Conservation (phyloP, 2,329 filamentous ascomycete species). For the Talaromyces sp. region DNA sequence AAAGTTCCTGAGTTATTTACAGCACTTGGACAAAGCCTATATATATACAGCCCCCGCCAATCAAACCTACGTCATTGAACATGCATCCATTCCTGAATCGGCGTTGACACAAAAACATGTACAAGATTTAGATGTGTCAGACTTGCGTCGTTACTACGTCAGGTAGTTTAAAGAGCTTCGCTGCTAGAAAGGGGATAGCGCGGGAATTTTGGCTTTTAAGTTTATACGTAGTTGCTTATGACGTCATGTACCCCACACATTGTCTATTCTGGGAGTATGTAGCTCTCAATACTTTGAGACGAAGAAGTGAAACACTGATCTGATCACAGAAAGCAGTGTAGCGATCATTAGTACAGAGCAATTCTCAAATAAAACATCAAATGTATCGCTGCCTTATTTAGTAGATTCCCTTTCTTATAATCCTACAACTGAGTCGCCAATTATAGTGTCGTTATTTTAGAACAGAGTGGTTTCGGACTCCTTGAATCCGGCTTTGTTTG, state of each 20-base stretch:
- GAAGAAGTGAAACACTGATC: no score
- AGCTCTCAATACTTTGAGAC: no score
- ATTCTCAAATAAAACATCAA: no score
- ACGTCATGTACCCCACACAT: background rate
- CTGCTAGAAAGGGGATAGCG: background rate
- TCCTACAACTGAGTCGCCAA: no score
- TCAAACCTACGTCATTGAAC: background rate
- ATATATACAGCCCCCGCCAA: background rate
- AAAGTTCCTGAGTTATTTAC: background rate
- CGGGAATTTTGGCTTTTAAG: background rate
- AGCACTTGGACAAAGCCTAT: background rate
- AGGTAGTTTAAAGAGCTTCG: background rate
- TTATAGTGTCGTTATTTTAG: no score
- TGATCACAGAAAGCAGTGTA: no score
- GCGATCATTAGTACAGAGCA: no score
- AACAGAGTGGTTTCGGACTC: no score
- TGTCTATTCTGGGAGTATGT: no score
- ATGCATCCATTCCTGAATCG: background rate
- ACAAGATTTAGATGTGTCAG: conserved; percentile 2
- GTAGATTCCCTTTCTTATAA: no score
- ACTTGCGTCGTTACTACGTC: conserved; percentile 9
- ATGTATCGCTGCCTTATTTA: no score
- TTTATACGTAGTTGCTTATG: background rate
- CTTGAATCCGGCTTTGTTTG: no score
- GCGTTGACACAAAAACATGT: background rate